These are phyloP conservation scores for Malbranchea cinnamomea DNA, from an alignment of 2,329 filamentous ascomycete species.

Conservation along the genomic window DNA sequence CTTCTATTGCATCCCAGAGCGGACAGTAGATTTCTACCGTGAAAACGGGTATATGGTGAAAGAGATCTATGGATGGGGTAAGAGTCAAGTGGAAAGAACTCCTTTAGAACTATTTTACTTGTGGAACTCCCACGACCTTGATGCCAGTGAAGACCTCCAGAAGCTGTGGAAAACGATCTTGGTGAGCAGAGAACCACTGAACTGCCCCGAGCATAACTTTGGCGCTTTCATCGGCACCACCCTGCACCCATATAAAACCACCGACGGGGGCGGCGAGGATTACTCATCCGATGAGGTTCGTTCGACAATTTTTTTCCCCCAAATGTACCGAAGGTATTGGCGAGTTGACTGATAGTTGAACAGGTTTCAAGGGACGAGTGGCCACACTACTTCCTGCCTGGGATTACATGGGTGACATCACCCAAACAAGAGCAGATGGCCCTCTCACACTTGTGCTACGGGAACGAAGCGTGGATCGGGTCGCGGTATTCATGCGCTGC, in stretches of 20 bases:
- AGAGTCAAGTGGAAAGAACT: no score
- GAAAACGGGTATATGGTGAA: no score
- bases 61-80: no score
- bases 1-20: no score
- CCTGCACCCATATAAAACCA: background rate
- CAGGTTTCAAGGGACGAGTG: slow-evolving; percentile 7
- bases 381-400: slow-evolving; percentile 6
- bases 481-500: slow-evolving; percentile 13
- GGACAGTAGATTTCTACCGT: no score
- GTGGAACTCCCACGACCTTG: background rate
- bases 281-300: background rate
- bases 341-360: background rate
- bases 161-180: slow-evolving; percentile 1
- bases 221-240: background rate
- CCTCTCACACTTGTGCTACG: slow-evolving; percentile 12
- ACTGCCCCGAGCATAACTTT: background rate
- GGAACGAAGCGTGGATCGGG: slow-evolving; percentile 11
- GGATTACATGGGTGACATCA: slow-evolving; percentile 13
- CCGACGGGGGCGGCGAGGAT: slow-evolving; percentile 1
- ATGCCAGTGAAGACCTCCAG: slow-evolving; percentile 1
- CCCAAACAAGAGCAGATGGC: slow-evolving; percentile 12
- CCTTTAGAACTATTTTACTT: no score
- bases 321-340: background rate
- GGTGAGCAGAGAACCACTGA: slow-evolving; percentile 1
- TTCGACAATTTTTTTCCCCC: background rate